These are phyloP conservation scores for Aspergillus fructus DNA, from an alignment of 2,329 filamentous ascomycete genomes.

Conservation along the genomic window DNA sequence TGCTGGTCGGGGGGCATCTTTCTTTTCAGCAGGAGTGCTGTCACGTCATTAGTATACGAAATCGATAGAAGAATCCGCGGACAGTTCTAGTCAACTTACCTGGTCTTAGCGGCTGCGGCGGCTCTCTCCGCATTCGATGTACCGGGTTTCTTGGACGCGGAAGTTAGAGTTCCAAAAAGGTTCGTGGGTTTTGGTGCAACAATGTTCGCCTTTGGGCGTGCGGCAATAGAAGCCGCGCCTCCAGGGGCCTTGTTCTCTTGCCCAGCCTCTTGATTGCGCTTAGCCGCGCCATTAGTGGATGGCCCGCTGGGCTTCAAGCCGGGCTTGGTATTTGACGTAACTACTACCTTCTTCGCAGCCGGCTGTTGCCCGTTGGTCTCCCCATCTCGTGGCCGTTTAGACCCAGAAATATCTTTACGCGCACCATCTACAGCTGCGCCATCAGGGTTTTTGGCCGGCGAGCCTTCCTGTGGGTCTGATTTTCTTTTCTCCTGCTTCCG, in stretches of 20 bases:
- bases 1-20: constrained; percentile 39
- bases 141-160: constrained; percentile 51
- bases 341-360: constrained; percentile 40
- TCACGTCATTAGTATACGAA: constrained; percentile 16
- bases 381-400: constrained; percentile 41
- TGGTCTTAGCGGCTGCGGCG: constrained; percentile 36
- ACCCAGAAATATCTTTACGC: constrained; percentile 28
- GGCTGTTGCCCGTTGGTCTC: constrained; percentile 36
- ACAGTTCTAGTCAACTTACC: constrained; percentile 24
- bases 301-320: constrained; percentile 26
- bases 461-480: constrained; percentile 37
- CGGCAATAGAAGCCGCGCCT: constrained; percentile 17
- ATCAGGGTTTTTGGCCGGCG: constrained; percentile 25
- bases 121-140: constrained; percentile 51
- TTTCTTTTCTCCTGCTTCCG: constrained; percentile 41
- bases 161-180: constrained; percentile 48
- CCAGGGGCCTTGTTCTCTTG: constrained; percentile 34
- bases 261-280: constrained; percentile 25
- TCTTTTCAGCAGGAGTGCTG: constrained; percentile 35
- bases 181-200: constrained; percentile 45
- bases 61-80: no score
- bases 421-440: constrained; percentile 12
- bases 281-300: constrained; percentile 25
- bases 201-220: constrained; percentile 40
- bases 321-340: constrained; percentile 35